Evolutionary conservation across 2,329 filamentous ascomycete genomes (phyloP).

Genomic region (Tolypocladium sp.): DNA sequence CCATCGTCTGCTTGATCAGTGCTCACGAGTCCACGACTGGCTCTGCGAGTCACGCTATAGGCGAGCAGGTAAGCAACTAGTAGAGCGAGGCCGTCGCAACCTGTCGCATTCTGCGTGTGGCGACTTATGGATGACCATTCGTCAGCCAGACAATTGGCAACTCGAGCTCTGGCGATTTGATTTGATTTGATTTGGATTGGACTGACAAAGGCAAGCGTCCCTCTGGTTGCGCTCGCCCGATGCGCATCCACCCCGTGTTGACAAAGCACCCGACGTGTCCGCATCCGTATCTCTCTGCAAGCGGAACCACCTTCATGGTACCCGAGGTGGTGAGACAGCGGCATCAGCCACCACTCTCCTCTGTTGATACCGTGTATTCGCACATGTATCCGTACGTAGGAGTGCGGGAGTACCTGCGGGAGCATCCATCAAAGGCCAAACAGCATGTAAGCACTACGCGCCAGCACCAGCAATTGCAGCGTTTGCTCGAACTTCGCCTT

Average conservation of each 20-base stretch:
- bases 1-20: neutral
- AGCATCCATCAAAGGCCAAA: neutral
- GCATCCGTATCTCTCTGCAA: neutral
- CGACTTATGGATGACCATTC: neutral
- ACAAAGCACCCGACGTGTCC: neutral
- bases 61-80: neutral
- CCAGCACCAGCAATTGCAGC: neutral
- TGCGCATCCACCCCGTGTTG: neutral
- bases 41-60: neutral
- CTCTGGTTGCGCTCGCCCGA: neutral
- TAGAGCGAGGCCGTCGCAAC: neutral
- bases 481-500: neutral
- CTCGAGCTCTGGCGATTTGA: too few relatives aligned
- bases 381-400: too few relatives aligned
- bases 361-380: too few relatives aligned
- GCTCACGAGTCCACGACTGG: neutral
- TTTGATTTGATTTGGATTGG: neutral
- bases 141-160: neutral
- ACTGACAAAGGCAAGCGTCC: neutral
- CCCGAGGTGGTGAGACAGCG: neutral
- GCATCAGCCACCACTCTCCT: neutral
- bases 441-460: too few relatives aligned
- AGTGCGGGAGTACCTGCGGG: neutral
- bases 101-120: neutral
- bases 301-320: neutral